Conservation (phyloP, 148 eudicot species). For the Amaranthus cruentus region DNA sequence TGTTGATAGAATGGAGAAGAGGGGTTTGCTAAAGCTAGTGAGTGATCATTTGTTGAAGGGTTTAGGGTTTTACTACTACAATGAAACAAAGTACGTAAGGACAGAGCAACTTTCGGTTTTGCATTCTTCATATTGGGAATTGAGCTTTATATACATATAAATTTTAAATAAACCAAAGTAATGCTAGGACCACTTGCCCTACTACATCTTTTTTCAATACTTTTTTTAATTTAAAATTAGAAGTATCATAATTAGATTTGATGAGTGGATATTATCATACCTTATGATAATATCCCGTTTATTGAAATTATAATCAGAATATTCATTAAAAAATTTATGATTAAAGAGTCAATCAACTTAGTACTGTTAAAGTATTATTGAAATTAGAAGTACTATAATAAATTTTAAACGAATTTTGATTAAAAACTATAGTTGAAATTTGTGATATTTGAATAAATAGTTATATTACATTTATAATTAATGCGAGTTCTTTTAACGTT, state of each 20-base stretch:
- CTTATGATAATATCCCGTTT: too few relatives aligned
- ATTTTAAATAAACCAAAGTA: neutral
- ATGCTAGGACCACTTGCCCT: neutral
- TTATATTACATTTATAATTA: too few relatives aligned
- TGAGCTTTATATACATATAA: slow-evolving; percentile 5
- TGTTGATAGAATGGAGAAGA: slow-evolving; percentile 1
- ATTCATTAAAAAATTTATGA: too few relatives aligned
- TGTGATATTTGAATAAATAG: too few relatives aligned
- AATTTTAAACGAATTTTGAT: too few relatives aligned
- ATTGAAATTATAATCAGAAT: too few relatives aligned
- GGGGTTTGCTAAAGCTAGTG: neutral
- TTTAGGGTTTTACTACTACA: neutral
- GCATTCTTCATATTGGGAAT: slow-evolving; percentile 20
- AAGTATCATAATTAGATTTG: neutral
- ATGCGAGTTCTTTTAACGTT: too few relatives aligned
- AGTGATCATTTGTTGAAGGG: neutral
- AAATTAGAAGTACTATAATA: too few relatives aligned
- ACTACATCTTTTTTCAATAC: neutral
- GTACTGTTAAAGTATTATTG: too few relatives aligned
- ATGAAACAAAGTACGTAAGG: slow-evolving; percentile 18
- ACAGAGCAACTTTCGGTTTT: slow-evolving; percentile 29
- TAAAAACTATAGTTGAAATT: too few relatives aligned
- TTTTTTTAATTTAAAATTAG: neutral
- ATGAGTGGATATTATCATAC: too few relatives aligned
- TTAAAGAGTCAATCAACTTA: too few relatives aligned